These are phyloP conservation scores for Glycine soja DNA, from an alignment of 306 rosid genomes.

Conservation along the genomic window DNA sequence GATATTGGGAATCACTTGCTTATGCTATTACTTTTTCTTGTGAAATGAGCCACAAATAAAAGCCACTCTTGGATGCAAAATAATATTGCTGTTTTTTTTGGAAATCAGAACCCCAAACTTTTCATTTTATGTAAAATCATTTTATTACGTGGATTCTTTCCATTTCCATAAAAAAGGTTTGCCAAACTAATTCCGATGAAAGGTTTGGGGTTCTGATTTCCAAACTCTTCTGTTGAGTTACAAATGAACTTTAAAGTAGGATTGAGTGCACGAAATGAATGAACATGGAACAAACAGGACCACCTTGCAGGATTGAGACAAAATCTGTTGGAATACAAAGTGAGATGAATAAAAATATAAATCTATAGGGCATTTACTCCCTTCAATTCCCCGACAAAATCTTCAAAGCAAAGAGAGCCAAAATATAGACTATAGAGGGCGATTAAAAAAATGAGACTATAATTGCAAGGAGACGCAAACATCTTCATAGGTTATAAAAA, in stretches of 20 bases:
- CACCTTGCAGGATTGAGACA: conserved; percentile 35
- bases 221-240: not conserved
- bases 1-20: conserved; percentile 25
- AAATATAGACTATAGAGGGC: conserved; percentile 22
- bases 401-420: conserved; percentile 30
- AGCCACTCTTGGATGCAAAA: not conserved
- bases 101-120: conserved; percentile 22
- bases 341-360: no score
- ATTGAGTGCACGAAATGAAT: conserved; percentile 38
- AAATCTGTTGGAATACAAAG: no score
- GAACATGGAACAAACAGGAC: conserved; percentile 29
- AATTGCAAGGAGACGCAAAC: conserved; percentile 32
- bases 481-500: conserved; percentile 33
- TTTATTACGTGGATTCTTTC: conserved; percentile 7
- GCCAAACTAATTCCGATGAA: conserved; percentile 21
- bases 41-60: not conserved
- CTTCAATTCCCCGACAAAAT: no score
- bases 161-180: conserved; percentile 33
- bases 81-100: conserved; percentile 4
- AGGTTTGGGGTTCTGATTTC: no score
- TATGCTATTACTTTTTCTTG: conserved; percentile 25
- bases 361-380: no score
- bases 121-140: conserved; percentile 10
- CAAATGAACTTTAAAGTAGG: conserved; percentile 21
- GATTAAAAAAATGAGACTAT: conserved; percentile 20